Percentiles rank a stretch among this genome's conserved stretches.
phyloP scores from a whole-genome alignment of 2,329 filamentous ascomycete species.

The Cladosporium halotolerans region DNA sequence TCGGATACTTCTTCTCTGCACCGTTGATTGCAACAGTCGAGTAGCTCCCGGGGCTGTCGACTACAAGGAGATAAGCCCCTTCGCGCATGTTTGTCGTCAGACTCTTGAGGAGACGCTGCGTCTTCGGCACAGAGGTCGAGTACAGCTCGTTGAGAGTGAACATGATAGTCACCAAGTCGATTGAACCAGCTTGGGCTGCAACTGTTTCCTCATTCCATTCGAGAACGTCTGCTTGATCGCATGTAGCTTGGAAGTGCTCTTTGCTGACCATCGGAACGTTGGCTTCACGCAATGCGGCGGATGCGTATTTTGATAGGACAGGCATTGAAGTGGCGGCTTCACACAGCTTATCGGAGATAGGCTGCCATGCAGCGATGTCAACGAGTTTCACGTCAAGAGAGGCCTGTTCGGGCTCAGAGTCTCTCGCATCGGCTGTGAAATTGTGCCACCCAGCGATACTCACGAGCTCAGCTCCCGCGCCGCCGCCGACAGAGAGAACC shows the following conservation, averaged over 20 bases:
- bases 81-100: conserved; percentile 55
- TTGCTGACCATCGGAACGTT: conserved; percentile 33
- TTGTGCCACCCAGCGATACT: conserved; percentile 45
- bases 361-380: conserved; percentile 75
- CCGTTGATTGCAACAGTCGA: conserved; percentile 65
- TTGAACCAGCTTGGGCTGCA: conserved; percentile 18
- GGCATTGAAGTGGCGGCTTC: conserved; percentile 48
- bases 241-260: conserved; percentile 32
- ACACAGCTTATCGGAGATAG: conserved; percentile 55
- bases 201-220: conserved; percentile 32
- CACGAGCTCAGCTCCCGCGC: conserved; percentile 61
- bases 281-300: conserved; percentile 37
- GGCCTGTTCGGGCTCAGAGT: background rate
- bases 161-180: conserved; percentile 66
- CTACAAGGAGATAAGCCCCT: conserved; percentile 69
- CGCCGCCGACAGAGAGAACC: conserved; percentile 57
- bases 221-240: conserved; percentile 49
- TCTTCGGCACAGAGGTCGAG: conserved; percentile 64
- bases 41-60: conserved; percentile 92
- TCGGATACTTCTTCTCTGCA: conserved; percentile 67
- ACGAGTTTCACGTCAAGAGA: conserved; percentile 34
- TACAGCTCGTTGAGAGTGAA: conserved; percentile 97
- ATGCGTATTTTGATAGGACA: conserved; percentile 43
- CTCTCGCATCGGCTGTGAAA: background rate
- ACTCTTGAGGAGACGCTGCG: conserved; percentile 67